A percentile compares a stretch with the other conserved stretches of the same genome.
These are phyloP conservation scores for Bisporella sp. DNA, from an alignment of 2,329 filamentous ascomycete species.

Conservation along the genomic window DNA sequence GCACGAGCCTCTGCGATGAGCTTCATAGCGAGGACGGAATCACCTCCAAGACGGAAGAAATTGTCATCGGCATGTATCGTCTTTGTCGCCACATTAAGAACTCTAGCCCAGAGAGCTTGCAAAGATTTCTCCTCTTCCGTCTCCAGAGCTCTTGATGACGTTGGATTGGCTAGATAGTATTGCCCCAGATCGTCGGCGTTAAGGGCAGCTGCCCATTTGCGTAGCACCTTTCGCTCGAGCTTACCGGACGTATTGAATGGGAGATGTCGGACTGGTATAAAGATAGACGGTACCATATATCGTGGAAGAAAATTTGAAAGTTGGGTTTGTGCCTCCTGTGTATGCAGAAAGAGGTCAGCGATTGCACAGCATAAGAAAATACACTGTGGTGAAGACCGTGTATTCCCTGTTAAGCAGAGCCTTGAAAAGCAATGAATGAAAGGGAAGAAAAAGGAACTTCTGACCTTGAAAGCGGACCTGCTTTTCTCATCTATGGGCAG, in stretches of 20 bases:
- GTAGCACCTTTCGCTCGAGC: slow-evolving; percentile 11
- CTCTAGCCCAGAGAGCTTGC: slow-evolving; percentile 40
- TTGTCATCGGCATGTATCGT: slow-evolving; percentile 29
- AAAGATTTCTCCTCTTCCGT: slow-evolving; percentile 25
- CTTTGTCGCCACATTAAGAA: slow-evolving; percentile 36
- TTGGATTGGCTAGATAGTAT: too few relatives aligned
- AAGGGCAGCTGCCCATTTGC: background rate
- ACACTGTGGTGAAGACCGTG: background rate
- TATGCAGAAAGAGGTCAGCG: too few relatives aligned
- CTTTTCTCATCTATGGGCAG: background rate
- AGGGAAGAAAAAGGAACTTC: too few relatives aligned
- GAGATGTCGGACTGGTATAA: slow-evolving; percentile 19
- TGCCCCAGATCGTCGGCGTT: background rate
- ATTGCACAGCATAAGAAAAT: too few relatives aligned
- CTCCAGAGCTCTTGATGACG: background rate
- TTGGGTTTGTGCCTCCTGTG: background rate
- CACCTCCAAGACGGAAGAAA: slow-evolving; percentile 30
- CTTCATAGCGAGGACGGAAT: slow-evolving; percentile 30
- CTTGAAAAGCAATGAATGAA: background rate
- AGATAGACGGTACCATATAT: slow-evolving; percentile 26
- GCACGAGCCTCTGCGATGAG: slow-evolving; percentile 26
- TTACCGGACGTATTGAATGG: slow-evolving; percentile 24
- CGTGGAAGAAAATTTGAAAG: background rate
- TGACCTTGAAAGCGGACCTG: background rate
- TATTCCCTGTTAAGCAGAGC: background rate